Base-by-base conservation (phyloP, 176 grass and related monocot species). In the Stipa capillata region DNA sequence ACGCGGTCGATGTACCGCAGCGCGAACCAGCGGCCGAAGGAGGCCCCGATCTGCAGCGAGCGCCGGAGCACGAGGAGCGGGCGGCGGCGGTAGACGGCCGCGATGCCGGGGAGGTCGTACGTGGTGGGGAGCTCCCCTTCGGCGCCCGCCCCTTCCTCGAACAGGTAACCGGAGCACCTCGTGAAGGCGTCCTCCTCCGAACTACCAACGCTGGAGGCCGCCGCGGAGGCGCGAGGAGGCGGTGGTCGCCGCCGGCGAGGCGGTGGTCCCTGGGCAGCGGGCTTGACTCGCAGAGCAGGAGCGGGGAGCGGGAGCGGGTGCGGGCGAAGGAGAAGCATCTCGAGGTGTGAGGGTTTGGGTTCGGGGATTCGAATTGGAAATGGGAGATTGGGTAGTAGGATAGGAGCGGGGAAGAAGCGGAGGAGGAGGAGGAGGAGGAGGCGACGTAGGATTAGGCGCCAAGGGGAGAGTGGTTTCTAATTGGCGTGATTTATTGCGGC, bases 21-120 rank as follows among this genome's bases (percentile, higher is more conserved):
- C 63, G 77, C 89, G 72, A 97, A 94, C 95, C 95, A 97, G 4
- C 95, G 84, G 43, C 92, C 89, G n/a, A 97, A 97, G 18, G 95
- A 86, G 36, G 73, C 14, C 23, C 84, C 73, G 51, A 97, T 94
- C 83, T 97, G 95, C 65, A 91, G 41, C 15, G 89, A 88, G 21
- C 92, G 76, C 7, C 95, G 89, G 61, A 97, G 87, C 59, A 97
- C 89, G 89, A 97, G 82, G 57, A 97, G 77, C 72, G 95, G 95
- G 53, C 87, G 81, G 69, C 87, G 91, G 60, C 95, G 87, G 70
- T 94, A 97, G 51, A 94, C 89, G 2, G 80, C 71, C 2, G 80
- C 85, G 49, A 97, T 94, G 16, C 65, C 79, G 10, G 36, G 4
- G 41, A 92, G 54, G 67, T 90, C 57, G 48, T 97, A 97, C 42